Conservation (phyloP, 331 rosid species). For the Prunus yedoensis region DNA sequence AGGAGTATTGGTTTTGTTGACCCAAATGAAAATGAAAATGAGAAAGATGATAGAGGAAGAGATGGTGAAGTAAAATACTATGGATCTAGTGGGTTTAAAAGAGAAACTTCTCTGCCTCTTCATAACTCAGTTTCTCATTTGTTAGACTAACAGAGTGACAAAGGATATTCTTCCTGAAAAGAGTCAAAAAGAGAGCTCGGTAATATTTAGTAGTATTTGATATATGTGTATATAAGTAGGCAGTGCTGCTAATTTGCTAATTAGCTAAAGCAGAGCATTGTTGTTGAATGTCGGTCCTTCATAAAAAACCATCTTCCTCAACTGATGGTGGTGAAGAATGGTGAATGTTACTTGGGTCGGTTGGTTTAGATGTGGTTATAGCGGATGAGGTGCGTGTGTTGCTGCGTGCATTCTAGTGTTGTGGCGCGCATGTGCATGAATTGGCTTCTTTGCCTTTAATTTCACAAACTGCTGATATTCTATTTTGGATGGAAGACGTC, state of each 20-base stretch:
- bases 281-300: too few species aligned
- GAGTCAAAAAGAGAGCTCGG: slow-evolving; percentile 23
- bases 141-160: not conserved
- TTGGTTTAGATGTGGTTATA: not conserved
- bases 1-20: slow-evolving; percentile 46
- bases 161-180: not conserved
- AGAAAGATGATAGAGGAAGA: slow-evolving; percentile 60
- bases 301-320: too few species aligned
- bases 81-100: slow-evolving; percentile 68
- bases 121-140: slow-evolving; percentile 35
- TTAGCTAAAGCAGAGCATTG: too few species aligned
- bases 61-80: slow-evolving; percentile 63
- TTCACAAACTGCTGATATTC: too few species aligned
- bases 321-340: not conserved
- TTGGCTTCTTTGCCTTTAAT: not conserved
- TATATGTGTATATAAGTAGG: too few species aligned
- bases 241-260: too few species aligned
- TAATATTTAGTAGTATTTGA: not conserved
- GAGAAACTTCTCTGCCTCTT: slow-evolving; percentile 80
- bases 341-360: too few species aligned
- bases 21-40: slow-evolving; percentile 56
- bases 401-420: not conserved
- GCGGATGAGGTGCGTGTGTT: not conserved
- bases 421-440: not conserved
- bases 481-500: not conserved